phyloP scores from a whole-genome alignment of 1,284 basidiomycete genomes.

The Ustilago loliicola region DNA sequence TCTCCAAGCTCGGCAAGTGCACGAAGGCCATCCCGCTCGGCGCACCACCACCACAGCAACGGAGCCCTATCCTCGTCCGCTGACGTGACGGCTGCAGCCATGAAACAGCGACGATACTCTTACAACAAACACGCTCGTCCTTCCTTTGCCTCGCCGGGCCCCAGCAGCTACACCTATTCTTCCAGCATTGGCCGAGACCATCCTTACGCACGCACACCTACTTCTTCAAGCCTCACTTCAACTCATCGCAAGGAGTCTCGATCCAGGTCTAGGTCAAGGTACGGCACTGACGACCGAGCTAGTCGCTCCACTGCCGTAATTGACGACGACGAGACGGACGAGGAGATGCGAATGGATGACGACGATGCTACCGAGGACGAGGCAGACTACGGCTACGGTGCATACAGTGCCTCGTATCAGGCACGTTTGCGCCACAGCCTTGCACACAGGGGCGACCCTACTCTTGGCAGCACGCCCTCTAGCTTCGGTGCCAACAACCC shows the following conservation, averaged over 20 bases:
- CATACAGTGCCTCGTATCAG: slow-evolving; percentile 42
- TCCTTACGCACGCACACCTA: slow-evolving; percentile 55
- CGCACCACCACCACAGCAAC: slow-evolving; percentile 35
- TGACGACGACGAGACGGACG: slow-evolving; percentile 69
- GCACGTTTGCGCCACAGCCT: slow-evolving; percentile 32
- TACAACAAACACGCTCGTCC: slow-evolving; percentile 47
- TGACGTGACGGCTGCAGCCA: slow-evolving; percentile 50
- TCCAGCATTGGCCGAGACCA: slow-evolving; percentile 51
- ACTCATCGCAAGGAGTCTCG: slow-evolving; percentile 40
- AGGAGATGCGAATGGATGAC: slow-evolving; percentile 64
- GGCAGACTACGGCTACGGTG: slow-evolving; percentile 40
- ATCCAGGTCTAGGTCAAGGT: slow-evolving; percentile 35
- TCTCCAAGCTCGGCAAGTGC: slow-evolving; percentile 31
- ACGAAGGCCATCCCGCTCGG: slow-evolving; percentile 36
- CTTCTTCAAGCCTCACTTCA: slow-evolving; percentile 32
- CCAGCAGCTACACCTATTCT: slow-evolving; percentile 53
- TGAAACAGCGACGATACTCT: slow-evolving; percentile 54
- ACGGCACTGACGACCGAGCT: slow-evolving; percentile 22
- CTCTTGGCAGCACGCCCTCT: slow-evolving; percentile 37
- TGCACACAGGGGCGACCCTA: slow-evolving; percentile 27
- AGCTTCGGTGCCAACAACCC: slow-evolving; percentile 44
- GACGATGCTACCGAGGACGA: slow-evolving; percentile 66
- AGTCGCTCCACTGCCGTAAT: slow-evolving; percentile 18
- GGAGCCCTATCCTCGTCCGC: slow-evolving; percentile 44
- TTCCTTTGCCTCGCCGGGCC: slow-evolving; percentile 37